Conservation (phyloP, 331 rosid species). For the Malus hybrid region DNA sequence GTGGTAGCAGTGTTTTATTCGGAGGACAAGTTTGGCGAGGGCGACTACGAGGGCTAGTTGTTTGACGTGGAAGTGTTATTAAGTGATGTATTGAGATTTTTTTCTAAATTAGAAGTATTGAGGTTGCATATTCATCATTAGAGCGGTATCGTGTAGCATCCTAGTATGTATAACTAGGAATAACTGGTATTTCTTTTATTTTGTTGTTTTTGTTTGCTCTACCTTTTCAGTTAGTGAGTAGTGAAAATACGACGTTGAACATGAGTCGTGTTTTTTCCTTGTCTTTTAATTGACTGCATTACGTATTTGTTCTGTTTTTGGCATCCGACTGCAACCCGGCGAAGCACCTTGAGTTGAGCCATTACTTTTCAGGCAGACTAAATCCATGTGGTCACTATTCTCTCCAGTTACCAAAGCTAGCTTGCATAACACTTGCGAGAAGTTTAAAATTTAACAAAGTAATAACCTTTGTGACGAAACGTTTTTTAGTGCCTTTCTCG, state of each 20-base stretch:
- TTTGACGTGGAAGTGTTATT: neutral
- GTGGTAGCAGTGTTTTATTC: conserved; percentile 75
- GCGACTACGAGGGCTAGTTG: conserved; percentile 70
- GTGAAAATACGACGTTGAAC: neutral
- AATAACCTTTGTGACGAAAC: too few relatives aligned
- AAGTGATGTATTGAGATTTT: neutral
- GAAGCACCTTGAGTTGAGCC: too few relatives aligned
- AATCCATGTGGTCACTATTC: too few relatives aligned
- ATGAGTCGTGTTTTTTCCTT: neutral
- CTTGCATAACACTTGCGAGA: too few relatives aligned
- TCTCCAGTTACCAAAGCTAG: too few relatives aligned
- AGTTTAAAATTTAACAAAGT: too few relatives aligned
- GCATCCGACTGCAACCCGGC: neutral
- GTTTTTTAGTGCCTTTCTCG: too few relatives aligned
- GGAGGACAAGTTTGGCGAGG: conserved; percentile 78
- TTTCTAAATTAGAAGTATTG: neutral
- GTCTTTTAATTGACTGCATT: neutral
- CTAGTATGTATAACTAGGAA: neutral
- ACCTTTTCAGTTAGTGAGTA: neutral
- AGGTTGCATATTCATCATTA: neutral
- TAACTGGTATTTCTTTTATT: too few relatives aligned
- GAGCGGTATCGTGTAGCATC: neutral
- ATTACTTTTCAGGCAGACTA: too few relatives aligned
- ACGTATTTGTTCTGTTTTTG: neutral
- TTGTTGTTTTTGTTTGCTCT: too few relatives aligned